Evolutionary conservation across 805 yeast species (phyloP).

Genomic region (Teunomyces atbi): DNA sequence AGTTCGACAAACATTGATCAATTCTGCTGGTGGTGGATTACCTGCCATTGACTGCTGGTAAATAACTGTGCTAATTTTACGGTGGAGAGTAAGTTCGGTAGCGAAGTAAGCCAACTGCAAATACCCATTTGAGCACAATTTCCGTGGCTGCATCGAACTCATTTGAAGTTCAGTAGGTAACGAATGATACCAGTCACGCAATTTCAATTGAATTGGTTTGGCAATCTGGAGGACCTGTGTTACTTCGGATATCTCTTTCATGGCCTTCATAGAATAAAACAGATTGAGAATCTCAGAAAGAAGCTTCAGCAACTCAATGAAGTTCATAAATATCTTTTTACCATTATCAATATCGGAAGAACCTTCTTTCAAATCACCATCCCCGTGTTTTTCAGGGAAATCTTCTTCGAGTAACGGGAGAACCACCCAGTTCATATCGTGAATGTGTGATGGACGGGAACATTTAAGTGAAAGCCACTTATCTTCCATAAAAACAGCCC

Average conservation of each 20-base stretch:
- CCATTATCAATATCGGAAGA: constrained; percentile 72
- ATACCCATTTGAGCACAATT: constrained; percentile 71
- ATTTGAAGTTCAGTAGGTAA: constrained; percentile 64
- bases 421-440: constrained; percentile 79
- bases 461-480: constrained; percentile 86
- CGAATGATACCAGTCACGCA: constrained; percentile 76
- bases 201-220: constrained; percentile 71
- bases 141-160: constrained; percentile 57
- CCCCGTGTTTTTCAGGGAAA: constrained; percentile 69
- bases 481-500: constrained; percentile 94
- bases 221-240: constrained; percentile 72
- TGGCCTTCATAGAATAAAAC: constrained; percentile 70
- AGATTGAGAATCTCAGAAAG: constrained; percentile 69
- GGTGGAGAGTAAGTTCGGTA: constrained; percentile 81
- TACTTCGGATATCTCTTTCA: constrained; percentile 53
- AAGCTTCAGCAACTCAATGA: constrained; percentile 65
- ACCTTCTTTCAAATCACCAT: constrained; percentile 51
- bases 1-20: constrained; percentile 63
- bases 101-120: constrained; percentile 85
- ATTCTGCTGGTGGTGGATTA: constrained; percentile 33
- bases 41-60: constrained; percentile 34
- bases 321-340: constrained; percentile 61
- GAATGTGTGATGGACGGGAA: constrained; percentile 79
- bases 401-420: constrained; percentile 66
- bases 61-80: constrained; percentile 65